A percentile compares a stretch with the other conserved stretches of the same genome.
These are phyloP conservation scores for Pelargonium myrrhifolium DNA, from an alignment of 441 rosid genomes.

Conservation along the genomic window DNA sequence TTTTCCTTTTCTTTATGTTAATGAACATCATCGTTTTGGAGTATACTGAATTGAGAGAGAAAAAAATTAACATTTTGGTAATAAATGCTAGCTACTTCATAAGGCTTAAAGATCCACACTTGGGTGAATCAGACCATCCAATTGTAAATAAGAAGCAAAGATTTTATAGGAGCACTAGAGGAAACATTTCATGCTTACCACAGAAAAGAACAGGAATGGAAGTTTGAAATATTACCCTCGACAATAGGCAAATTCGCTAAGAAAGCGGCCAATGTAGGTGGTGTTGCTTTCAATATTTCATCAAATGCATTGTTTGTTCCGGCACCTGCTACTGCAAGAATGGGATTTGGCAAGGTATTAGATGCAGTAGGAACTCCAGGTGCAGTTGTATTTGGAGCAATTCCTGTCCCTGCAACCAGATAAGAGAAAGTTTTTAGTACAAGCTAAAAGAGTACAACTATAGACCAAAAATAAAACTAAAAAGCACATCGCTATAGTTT, in stretches of 20 bases:
- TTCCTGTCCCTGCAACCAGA: slow-evolving; percentile 35
- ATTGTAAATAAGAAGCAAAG: no score
- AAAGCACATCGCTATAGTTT: no score
- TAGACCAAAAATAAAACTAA: neutral
- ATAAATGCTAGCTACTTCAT: no score
- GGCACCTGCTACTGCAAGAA: slow-evolving; percentile 31
- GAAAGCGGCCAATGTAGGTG: slow-evolving; percentile 66
- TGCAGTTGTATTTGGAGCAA: slow-evolving; percentile 30
- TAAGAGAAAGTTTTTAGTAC: slow-evolving; percentile 4
- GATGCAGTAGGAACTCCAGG: slow-evolving; percentile 34
- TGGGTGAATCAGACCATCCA: no score
- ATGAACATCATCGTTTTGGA: no score
- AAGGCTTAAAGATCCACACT: no score
- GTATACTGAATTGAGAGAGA: no score
- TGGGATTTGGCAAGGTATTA: slow-evolving; percentile 36
- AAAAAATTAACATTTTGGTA: no score
- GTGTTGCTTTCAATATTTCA: slow-evolving; percentile 70
- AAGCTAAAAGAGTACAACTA: neutral
- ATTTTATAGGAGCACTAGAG: no score
- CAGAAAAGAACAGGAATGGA: neutral
- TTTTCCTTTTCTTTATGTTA: no score
- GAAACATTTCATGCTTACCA: no score
- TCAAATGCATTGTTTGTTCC: slow-evolving; percentile 42
- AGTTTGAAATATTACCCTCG: slow-evolving; percentile 47
- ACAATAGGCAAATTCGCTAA: slow-evolving; percentile 64